Percentiles rank a stretch among this genome's conserved stretches.
Conservation (phyloP, 164 flowering plant genomes). For the Brasenia schreberi region DNA sequence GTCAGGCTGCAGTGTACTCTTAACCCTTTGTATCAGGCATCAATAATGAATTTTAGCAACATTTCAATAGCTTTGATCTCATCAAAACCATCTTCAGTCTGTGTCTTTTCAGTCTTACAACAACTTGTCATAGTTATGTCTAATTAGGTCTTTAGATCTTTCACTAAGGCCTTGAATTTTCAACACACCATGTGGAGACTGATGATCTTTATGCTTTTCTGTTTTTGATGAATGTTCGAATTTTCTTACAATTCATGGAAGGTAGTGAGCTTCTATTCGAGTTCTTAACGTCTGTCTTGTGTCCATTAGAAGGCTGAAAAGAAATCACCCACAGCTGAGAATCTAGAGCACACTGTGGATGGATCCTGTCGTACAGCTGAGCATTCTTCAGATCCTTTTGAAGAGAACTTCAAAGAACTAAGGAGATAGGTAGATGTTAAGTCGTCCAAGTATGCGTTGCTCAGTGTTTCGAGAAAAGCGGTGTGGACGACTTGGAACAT, state of each 20-base stretch:
- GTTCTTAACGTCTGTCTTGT: neutral
- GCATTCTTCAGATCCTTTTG: slow-evolving; percentile 38
- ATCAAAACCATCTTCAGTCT: too few relatives aligned
- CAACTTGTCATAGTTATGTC: too few relatives aligned
- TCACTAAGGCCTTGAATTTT: too few relatives aligned
- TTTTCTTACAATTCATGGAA: neutral
- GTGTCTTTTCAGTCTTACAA: too few relatives aligned
- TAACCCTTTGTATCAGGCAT: too few relatives aligned
- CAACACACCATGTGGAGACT: too few relatives aligned
- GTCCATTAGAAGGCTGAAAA: slow-evolving; percentile 20
- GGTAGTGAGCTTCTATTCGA: neutral
- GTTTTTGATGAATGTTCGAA: neutral
- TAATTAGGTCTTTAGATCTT: too few relatives aligned
- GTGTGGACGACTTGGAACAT: slow-evolving; percentile 58
- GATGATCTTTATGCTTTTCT: too few relatives aligned
- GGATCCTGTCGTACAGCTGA: slow-evolving; percentile 14
- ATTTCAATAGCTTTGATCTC: too few relatives aligned
- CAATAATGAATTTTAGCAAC: too few relatives aligned
- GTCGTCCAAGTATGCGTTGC: slow-evolving; percentile 60
- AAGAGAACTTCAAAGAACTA: slow-evolving; percentile 72
- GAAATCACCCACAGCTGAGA: slow-evolving; percentile 13
- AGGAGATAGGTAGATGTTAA: slow-evolving; percentile 82
- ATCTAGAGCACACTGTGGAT: slow-evolving; percentile 8
- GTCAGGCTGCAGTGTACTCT: too few relatives aligned
- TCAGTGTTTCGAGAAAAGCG: slow-evolving; percentile 63